Evolutionary conservation across 1,284 basidiomycete genomes (phyloP), one percentile per base, ranked within the genome.

Genomic region (Pterulicium gracile): DNA sequence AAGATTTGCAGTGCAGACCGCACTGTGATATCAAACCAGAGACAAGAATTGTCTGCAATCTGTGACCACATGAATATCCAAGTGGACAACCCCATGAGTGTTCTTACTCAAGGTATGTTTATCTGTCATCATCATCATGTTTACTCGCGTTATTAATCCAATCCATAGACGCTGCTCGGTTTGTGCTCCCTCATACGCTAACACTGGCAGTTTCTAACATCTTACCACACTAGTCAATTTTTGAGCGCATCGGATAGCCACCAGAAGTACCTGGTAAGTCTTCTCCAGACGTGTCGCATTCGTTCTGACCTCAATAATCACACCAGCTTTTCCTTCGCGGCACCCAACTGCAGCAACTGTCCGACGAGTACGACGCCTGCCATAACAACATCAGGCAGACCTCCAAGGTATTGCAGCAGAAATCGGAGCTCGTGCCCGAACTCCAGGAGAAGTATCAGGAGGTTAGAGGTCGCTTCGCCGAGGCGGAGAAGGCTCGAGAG

Each of bases 81-180:
- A 58, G 88, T 98, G 50, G 96, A 98, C 60, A 97, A 97, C 57
- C 94, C 94, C 0, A 81, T 98, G 75, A 96, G 93, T 52, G 83
- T 98, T 34, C 71, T 95, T 24, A 95, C 90, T 1, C 93, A 96
- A 72, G 90, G 89, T 74, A 60, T 41, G 57, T 51, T 23, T 39
- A 24, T 19, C 19, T 32, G 3, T 40, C 36, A 15, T 7, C n/a
- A n/a, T 45, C 19, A 17, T 23, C 23, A 3, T 19, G 13, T 44
- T 40, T n/a, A 24, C 3, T 1, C n/a, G 15, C 14, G 18, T 32
- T 44, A 47, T 42, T 50, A 45, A 5, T 17, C 20, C 42, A 14
- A 20, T 36, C 34, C 35, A 18, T 44, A 73, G 70, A 72, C 56
- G 61, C 70, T 47, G 70, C 69, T 10, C 61, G 36, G 36, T 39